phyloP scores from a whole-genome alignment of 179 eudicot species.

The Heliamphora pulchella region DNA sequence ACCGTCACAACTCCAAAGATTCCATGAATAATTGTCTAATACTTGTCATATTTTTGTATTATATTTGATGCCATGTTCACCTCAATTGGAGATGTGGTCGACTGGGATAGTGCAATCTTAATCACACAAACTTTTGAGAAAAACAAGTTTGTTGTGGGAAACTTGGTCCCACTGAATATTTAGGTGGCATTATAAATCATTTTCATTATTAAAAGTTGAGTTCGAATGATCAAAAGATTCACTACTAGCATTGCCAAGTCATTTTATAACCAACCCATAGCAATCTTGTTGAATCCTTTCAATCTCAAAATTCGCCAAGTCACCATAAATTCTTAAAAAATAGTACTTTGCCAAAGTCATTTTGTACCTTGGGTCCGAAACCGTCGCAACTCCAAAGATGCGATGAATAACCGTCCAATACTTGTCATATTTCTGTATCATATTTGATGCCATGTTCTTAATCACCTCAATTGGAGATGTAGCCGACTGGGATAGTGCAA shows the following conservation, averaged over 20 bases:
- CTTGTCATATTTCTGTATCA: neutral
- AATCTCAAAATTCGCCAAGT: too few species aligned
- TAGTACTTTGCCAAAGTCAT: neutral
- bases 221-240: too few species aligned
- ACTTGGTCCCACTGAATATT: too few species aligned
- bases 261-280: neutral
- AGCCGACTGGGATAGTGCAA: neutral
- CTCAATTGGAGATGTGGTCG: neutral
- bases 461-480: neutral
- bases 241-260: neutral
- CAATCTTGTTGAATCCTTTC: neutral
- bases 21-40: neutral
- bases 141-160: neutral
- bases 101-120: neutral
- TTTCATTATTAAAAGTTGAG: too few species aligned
- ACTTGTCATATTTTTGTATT: neutral
- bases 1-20: neutral
- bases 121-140: neutral
- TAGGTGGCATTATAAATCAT: too few species aligned
- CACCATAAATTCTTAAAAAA: neutral
- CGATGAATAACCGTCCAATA: neutral
- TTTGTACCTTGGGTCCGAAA: conserved; percentile 4
- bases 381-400: neutral
- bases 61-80: neutral
- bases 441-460: neutral